Evolutionary conservation across 2,329 filamentous ascomycete species (phyloP).

Genomic region (Colletotrichum sublineola): DNA sequence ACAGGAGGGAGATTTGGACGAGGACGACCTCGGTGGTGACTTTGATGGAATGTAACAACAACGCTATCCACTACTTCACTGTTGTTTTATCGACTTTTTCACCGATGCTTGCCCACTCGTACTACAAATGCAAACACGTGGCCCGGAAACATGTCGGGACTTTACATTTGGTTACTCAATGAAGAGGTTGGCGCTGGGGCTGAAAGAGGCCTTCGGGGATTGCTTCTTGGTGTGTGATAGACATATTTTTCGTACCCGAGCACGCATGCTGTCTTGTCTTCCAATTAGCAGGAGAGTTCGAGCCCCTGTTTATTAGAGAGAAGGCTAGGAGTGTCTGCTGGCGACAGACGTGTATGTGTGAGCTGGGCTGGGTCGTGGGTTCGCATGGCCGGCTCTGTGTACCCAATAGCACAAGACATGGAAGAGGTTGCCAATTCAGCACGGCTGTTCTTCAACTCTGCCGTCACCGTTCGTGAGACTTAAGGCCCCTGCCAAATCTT

Average conservation of each 20-base stretch:
- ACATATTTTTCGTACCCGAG: slow-evolving; percentile 24
- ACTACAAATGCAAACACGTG: slow-evolving; percentile 22
- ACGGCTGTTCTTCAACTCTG: neutral
- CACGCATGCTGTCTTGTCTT: slow-evolving; percentile 16
- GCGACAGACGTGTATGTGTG: slow-evolving; percentile 30
- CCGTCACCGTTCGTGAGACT: neutral
- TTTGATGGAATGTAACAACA: slow-evolving; percentile 90
- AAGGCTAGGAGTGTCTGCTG: neutral
- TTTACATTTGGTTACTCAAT: slow-evolving; percentile 25
- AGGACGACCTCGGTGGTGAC: slow-evolving; percentile 94
- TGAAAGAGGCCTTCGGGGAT: slow-evolving; percentile 12
- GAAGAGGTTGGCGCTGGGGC: slow-evolving; percentile 25
- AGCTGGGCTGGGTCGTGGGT: slow-evolving; percentile 2
- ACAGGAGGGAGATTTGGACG: slow-evolving; percentile 95
- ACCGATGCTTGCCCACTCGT: slow-evolving; percentile 15
- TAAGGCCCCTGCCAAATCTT: neutral
- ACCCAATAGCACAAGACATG: slow-evolving; percentile 39
- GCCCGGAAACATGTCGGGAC: slow-evolving; percentile 18
- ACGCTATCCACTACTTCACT: slow-evolving; percentile 26
- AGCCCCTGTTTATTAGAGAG: neutral
- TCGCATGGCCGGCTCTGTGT: slow-evolving; percentile 27
- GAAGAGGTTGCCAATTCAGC: slow-evolving; percentile 23
- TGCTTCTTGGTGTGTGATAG: slow-evolving; percentile 32
- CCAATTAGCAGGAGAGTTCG: neutral
- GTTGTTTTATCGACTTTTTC: slow-evolving; percentile 36